Conservation (phyloP, 345 rosid genomes). For the Dimocarpus longan region DNA sequence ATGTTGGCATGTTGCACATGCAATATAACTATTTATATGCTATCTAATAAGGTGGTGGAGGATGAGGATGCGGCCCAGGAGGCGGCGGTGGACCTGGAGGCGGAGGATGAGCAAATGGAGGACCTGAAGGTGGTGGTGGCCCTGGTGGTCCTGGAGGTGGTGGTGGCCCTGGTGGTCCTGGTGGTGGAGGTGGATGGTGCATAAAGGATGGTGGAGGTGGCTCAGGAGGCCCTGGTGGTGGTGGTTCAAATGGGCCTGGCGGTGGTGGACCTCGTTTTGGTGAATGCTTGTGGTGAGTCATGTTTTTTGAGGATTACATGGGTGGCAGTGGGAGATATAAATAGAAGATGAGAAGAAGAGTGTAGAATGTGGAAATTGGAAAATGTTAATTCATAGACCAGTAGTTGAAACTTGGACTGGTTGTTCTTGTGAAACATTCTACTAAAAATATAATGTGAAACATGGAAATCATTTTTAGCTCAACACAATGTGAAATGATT, state of each 20-base stretch:
- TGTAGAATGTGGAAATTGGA: slow-evolving; percentile 9
- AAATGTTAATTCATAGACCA: no score
- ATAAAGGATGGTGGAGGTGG: slow-evolving; percentile 22
- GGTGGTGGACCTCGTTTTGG: slow-evolving; percentile 19
- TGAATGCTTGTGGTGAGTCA: slow-evolving; percentile 15
- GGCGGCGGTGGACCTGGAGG: slow-evolving; percentile 20
- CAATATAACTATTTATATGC: not conserved
- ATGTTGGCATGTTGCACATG: not conserved
- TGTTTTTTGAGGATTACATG: not conserved
- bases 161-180: slow-evolving; percentile 17
- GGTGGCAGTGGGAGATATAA: not conserved
- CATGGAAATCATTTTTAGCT: no score
- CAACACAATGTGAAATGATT: no score
- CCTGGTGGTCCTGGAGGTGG: slow-evolving; percentile 11
- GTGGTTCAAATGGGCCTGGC: slow-evolving; percentile 12
- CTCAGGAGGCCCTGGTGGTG: slow-evolving; percentile 19
- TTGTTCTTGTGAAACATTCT: no score
- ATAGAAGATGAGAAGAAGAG: slow-evolving; percentile 11
- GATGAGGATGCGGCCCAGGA: slow-evolving; percentile 24
- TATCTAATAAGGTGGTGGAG: slow-evolving; percentile 16
- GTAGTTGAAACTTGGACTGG: no score
- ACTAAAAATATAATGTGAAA: no score
- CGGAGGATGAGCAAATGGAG: not conserved
- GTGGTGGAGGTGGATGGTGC: slow-evolving; percentile 19
- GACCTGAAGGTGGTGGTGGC: slow-evolving; percentile 28